These are phyloP conservation scores for Brassica juncea DNA, from an alignment of 345 rosid species.

Conservation along the genomic window DNA sequence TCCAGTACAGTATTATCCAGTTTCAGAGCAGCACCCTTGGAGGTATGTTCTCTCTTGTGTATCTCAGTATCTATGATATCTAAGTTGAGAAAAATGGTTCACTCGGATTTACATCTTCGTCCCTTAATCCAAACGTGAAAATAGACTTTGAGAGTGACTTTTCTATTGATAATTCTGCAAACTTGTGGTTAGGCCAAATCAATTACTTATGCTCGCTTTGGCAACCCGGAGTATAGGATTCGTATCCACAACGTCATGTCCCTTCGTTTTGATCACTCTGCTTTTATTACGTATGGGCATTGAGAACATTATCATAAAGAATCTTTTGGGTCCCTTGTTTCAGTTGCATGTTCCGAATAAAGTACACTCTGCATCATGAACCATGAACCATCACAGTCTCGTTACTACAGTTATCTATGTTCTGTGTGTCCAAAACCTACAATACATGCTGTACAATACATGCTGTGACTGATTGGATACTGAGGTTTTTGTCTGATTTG, in stretches of 20 bases:
- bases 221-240: background rate
- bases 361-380: slow-evolving; percentile 2
- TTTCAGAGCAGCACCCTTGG: slow-evolving; percentile 47
- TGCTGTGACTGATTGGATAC: background rate
- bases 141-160: background rate
- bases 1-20: slow-evolving; percentile 66
- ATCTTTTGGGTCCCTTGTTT: background rate
- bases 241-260: background rate
- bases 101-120: background rate
- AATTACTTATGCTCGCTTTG: background rate
- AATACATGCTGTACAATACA: background rate
- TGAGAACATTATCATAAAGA: background rate
- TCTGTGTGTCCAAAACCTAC: slow-evolving; percentile 29
- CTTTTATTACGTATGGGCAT: background rate
- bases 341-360: background rate
- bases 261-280: background rate
- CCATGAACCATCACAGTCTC: slow-evolving; percentile 5
- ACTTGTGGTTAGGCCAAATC: background rate
- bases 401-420: background rate
- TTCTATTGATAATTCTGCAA: background rate
- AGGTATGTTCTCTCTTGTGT: slow-evolving; percentile 50
- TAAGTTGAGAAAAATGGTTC: background rate
- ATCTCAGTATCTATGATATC: background rate
- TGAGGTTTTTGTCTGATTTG: background rate
- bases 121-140: background rate